Evolutionary conservation across 73 alveolate genomes (phyloP).

Genomic region (Paramecium tetraurelia): DNA sequence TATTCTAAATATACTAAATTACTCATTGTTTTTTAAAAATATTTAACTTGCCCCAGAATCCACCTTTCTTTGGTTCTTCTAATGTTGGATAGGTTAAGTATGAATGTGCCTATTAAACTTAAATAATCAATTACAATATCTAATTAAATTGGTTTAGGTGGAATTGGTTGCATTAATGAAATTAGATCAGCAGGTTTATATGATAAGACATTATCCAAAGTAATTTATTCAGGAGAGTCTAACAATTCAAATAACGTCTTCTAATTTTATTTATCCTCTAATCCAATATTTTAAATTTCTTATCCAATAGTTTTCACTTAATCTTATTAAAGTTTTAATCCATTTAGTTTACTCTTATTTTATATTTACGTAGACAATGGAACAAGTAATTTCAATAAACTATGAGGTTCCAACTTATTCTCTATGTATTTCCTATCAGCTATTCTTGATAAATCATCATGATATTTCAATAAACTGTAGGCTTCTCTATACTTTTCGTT

Average conservation of each 20-base stretch:
- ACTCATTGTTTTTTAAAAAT: constrained; percentile 34
- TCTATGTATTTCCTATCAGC: constrained; percentile 51
- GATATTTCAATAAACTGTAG: constrained; percentile 9
- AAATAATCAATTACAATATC: not conserved
- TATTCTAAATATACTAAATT: not conserved
- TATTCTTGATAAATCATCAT: constrained; percentile 26
- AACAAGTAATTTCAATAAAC: not conserved
- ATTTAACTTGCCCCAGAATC: constrained; percentile 21
- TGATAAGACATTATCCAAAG: constrained; percentile 9
- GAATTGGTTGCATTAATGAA: not conserved
- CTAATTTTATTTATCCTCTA: not conserved
- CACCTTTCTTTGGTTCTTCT: constrained; percentile 51
- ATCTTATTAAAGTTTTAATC: not conserved
- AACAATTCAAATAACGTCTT: constrained; percentile 1
- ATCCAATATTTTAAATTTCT: not conserved
- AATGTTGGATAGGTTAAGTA: not conserved
- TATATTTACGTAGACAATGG: not conserved
- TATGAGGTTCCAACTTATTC: not conserved
- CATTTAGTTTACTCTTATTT: constrained; percentile 16
- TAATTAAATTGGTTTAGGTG: constrained; percentile 45
- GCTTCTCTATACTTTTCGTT: constrained; percentile 58
- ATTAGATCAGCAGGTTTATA: constrained; percentile 15
- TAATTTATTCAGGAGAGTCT: not conserved
- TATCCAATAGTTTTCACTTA: not conserved
- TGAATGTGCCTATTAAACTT: not conserved